These are phyloP conservation scores for Cardamine resedifolia DNA, from an alignment of 345 rosid species.

Conservation along the genomic window DNA sequence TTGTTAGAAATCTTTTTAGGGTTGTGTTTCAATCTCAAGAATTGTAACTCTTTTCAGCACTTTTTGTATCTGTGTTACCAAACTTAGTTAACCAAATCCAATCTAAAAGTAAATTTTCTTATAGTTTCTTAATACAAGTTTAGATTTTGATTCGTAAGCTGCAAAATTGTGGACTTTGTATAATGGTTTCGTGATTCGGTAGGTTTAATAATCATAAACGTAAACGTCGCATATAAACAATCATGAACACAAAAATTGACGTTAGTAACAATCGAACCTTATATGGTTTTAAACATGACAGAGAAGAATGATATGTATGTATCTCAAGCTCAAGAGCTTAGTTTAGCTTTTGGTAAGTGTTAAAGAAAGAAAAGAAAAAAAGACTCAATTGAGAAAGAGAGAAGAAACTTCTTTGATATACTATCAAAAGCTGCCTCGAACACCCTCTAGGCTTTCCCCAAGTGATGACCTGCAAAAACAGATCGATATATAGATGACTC, in stretches of 20 bases:
- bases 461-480: slow-evolving; percentile 35
- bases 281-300: neutral
- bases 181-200: neutral
- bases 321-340: neutral
- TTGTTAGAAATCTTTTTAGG: slow-evolving; percentile 22
- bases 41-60: neutral
- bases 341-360: neutral
- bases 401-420: neutral
- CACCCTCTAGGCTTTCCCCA: slow-evolving; percentile 39
- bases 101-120: neutral
- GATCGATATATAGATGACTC: neutral
- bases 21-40: slow-evolving; percentile 1
- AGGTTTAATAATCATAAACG: neutral
- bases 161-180: neutral
- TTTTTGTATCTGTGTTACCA: neutral
- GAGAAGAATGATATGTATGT: neutral
- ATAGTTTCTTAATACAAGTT: neutral
- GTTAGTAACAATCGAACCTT: neutral
- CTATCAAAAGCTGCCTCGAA: slow-evolving; percentile 35
- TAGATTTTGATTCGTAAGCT: neutral
- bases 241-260: neutral
- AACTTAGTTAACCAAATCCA: neutral
- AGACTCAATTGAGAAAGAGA: neutral
- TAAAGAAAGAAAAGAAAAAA: neutral
- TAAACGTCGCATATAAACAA: neutral